phyloP scores from a whole-genome alignment of 2,329 filamentous ascomycete genomes.

The Trichoderma semiorbis region DNA sequence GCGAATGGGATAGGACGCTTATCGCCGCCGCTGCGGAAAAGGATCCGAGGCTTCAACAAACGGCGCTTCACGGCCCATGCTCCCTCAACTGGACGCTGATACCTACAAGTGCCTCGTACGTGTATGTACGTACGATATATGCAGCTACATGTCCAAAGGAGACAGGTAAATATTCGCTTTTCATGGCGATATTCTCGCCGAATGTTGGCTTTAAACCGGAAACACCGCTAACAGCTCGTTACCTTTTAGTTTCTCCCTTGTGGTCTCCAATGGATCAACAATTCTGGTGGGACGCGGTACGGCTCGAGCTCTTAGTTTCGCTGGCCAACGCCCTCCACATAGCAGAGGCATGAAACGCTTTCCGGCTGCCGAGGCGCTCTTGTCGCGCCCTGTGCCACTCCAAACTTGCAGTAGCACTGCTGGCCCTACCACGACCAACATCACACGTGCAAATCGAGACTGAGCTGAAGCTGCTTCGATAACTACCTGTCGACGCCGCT shows the following conservation, averaged over 20 bases:
- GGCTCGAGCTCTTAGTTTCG: constrained; percentile 22
- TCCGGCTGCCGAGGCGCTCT: constrained; percentile 5
- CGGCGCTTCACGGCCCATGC: not conserved
- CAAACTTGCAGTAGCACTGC: not conserved
- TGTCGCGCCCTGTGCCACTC: not conserved
- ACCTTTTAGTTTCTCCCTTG: not conserved
- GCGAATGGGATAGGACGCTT: not conserved
- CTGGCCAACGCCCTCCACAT: constrained; percentile 16
- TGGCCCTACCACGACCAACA: not conserved
- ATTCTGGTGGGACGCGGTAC: constrained; percentile 22
- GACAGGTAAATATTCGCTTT: not conserved
- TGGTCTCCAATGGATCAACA: constrained; percentile 2
- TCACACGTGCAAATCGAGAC: not conserved
- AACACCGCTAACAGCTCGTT: not conserved
- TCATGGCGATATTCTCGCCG: not conserved
- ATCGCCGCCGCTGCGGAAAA: not conserved
- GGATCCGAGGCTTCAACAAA: not conserved
- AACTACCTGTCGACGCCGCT: not conserved
- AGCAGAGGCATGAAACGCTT: constrained; percentile 2
- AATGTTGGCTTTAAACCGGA: not conserved
- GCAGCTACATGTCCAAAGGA: not conserved
- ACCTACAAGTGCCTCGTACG: not conserved
- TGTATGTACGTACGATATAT: not conserved
- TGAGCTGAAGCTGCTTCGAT: not conserved
- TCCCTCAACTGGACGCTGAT: not conserved